A percentile compares a stretch with the other conserved stretches of the same genome.
phyloP scores from a whole-genome alignment of 2,329 filamentous ascomycete genomes.

The Penicillium sp. region DNA sequence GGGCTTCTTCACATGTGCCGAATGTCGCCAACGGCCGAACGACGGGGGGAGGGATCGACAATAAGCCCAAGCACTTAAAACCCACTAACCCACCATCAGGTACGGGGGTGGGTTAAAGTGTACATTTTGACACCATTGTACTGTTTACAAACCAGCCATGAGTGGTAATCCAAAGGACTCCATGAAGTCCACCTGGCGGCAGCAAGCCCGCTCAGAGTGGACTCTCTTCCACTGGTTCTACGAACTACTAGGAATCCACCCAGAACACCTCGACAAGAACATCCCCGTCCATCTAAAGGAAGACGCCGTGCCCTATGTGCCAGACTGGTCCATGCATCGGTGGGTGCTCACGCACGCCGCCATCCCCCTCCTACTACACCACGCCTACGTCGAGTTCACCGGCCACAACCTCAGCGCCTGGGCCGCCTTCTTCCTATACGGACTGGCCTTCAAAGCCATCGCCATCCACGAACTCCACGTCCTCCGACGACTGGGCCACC shows the following conservation, averaged over 20 bases:
- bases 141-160: neutral
- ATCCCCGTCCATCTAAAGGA: constrained; percentile 20
- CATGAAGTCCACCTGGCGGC: constrained; percentile 28
- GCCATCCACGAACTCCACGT: constrained; percentile 25
- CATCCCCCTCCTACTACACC: constrained; percentile 22
- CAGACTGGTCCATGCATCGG: constrained; percentile 24
- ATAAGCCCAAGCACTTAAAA: constrained; percentile 11
- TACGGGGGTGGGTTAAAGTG: neutral
- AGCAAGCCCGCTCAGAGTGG: constrained; percentile 21
- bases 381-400: constrained; percentile 20
- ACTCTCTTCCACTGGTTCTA: constrained; percentile 24
- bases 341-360: constrained; percentile 23
- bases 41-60: constrained; percentile 18
- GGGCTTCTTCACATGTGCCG: constrained; percentile 20
- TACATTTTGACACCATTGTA: neutral
- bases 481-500: constrained; percentile 23
- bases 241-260: constrained; percentile 23
- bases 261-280: constrained; percentile 18
- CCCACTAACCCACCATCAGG: neutral
- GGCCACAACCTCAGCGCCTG: constrained; percentile 19
- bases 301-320: constrained; percentile 20
- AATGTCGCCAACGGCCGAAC: constrained; percentile 2
- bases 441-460: constrained; percentile 20
- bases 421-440: constrained; percentile 22
- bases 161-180: constrained; percentile 25